Base-by-base conservation (phyloP, 345 rosid species). In the Euphorbia peplus region DNA sequence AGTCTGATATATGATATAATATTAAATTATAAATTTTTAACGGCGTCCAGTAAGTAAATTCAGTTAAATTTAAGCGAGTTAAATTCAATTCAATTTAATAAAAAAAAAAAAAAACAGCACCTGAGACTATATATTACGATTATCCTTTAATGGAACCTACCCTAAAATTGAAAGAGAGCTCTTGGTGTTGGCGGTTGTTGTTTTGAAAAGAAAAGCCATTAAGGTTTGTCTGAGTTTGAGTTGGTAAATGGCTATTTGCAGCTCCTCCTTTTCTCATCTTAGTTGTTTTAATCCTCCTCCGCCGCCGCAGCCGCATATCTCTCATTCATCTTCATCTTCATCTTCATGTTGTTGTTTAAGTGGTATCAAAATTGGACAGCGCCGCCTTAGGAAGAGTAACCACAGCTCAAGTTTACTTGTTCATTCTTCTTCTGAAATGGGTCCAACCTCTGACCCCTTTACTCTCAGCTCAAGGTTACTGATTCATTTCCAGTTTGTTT, bases 221-320 rank as follows among this genome's bases (percentile, higher is more conserved):
- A n/a, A n/a, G n/a, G n/a, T 53, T 53, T 53, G 50, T 44, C 14
- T 15, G 14, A 8, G 25, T 18, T 50, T 0, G 4, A 18, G 19
- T 50, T n/a, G 4, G 9, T 50, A 21, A 19, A 88, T 90, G 98
- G 86, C 96, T 46, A 67, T 78, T 68, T 76, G 84, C 5, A 28
- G n/a, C n/a, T n/a, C 73, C 48, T 79, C 80, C n/a, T 71, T 73
- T 28, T 32, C 66, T 68, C 78, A 85, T 51, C 8, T 73, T 26
- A 70, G 69, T 16, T 59, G 76, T 63, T 61, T 68, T 63, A 68
- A 37, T 22, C 22, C 69, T 53, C n/a, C n/a, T n/a, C n/a, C n/a
- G n/a, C n/a, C n/a, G n/a, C n/a, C n/a, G n/a, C n/a, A n/a, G n/a
- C n/a, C n/a, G n/a, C n/a, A n/a, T n/a, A 60, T 80, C 73, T 65